phyloP scores from a whole-genome alignment of 345 rosid genomes.

The Mallotus nudiflorus region DNA sequence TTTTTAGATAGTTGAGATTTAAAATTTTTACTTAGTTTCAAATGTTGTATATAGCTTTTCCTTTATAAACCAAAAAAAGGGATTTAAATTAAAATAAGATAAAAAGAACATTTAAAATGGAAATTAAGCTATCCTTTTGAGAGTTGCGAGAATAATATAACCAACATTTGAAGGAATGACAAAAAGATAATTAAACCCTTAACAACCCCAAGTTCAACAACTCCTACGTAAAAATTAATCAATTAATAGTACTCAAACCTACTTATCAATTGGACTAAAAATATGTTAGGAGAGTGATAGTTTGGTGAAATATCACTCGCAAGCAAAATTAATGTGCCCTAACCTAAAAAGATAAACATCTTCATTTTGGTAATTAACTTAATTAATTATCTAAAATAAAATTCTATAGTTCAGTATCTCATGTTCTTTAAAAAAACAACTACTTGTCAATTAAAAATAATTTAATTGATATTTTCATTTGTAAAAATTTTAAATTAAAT shows the following conservation, averaged over 20 bases:
- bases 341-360: not conserved
- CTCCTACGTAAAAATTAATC: not conserved
- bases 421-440: too few relatives aligned
- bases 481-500: too few relatives aligned
- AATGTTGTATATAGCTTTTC: too few relatives aligned
- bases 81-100: not conserved
- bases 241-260: not conserved
- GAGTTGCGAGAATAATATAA: not conserved
- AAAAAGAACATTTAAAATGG: not conserved
- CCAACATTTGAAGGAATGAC: not conserved
- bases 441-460: too few relatives aligned
- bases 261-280: not conserved
- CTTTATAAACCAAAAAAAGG: too few relatives aligned
- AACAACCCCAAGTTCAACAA: not conserved
- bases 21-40: too few relatives aligned
- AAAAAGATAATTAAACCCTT: not conserved
- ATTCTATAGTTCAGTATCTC: too few relatives aligned
- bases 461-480: too few relatives aligned
- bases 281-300: not conserved
- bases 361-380: not conserved
- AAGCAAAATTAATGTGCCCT: not conserved
- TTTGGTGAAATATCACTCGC: slow-evolving; percentile 14
- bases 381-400: not conserved
- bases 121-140: not conserved
- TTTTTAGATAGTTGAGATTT: too few relatives aligned